Base-by-base conservation (phyloP, 2,329 filamentous ascomycete genomes). In the Didymella arachidicola region DNA sequence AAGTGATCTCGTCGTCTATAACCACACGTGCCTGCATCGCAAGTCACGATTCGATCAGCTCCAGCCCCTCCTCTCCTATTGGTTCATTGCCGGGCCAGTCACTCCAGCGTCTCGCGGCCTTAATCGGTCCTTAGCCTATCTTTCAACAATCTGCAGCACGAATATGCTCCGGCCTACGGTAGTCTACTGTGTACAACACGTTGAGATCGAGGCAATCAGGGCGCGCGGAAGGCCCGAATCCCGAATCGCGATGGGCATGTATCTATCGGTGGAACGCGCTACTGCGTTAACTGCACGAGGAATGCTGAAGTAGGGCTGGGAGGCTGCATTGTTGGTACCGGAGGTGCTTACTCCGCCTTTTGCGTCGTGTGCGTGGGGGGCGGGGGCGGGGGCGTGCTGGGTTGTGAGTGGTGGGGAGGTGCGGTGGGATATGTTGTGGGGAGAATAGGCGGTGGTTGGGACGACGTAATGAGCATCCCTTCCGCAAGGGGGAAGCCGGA, bases 401-500 rank as follows among this genome's bases (percentile, higher is more conserved):
- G 19, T 14, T 18, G 19, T 25, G 38, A 41, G 38, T 41, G 38
- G 38, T 25, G 38, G 47, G 47, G 16, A 38, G 34, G 34, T 18
- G 16, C n/a, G 34, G 22, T 22, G 22, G 22, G 22, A 22, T 22
- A 3, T n/a, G 8, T 38, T n/a, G 34, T 38, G 34, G 30, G 26
- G 36, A 41, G 8, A 19, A 19, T 45, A 34, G 16, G 18, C 27
- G 29, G 49, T 52, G 39, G 29, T 44, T 43, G 27, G 19, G 45
- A 38, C n/a, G 34, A 53, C 51, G 32, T 22, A 54, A 26, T 18
- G 51, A 47, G 51, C 34, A 54, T 54, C 34, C 32, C 51, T 54
- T 54, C 51, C 51, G 51, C 43, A 47, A 32, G 16, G 19, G 34
- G 51, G n/a, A 54, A 54, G 43, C 51, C 51, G 43, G 43, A 39